Evolutionary conservation across 768 basidiomycete species (phyloP).

Genomic region (Suillus americanus): DNA sequence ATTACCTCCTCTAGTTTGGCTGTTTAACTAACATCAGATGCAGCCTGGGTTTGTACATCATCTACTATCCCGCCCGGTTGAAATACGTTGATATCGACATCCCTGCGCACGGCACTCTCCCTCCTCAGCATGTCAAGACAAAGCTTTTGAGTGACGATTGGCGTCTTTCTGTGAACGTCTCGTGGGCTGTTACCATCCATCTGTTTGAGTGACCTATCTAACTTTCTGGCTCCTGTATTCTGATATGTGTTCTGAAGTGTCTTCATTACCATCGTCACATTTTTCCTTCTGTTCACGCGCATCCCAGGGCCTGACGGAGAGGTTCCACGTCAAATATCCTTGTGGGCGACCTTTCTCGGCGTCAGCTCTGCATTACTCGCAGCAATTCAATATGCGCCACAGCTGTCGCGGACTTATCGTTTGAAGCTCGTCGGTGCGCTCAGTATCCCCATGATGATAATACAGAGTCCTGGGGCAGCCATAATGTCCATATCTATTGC

Average conservation of each 20-base stretch:
- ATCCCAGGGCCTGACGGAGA: slow-evolving; percentile 35
- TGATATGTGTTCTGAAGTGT: slow-evolving; percentile 34
- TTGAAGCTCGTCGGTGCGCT: slow-evolving; percentile 86
- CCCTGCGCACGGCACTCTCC: slow-evolving; percentile 42
- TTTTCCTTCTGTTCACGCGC: slow-evolving; percentile 55
- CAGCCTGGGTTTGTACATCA: slow-evolving; percentile 87
- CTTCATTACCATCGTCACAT: slow-evolving; percentile 58
- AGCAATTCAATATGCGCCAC: slow-evolving; percentile 85
- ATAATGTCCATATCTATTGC: slow-evolving; percentile 87
- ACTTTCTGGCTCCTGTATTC: slow-evolving; percentile 2
- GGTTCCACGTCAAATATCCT: slow-evolving; percentile 37
- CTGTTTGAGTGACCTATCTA: slow-evolving; percentile 51
- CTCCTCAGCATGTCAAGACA: slow-evolving; percentile 43
- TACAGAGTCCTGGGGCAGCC: slow-evolving; percentile 88
- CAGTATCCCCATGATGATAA: slow-evolving; percentile 93
- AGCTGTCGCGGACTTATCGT: slow-evolving; percentile 76
- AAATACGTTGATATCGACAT: slow-evolving; percentile 59
- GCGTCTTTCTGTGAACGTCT: slow-evolving; percentile 73
- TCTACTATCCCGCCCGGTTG: slow-evolving; percentile 85
- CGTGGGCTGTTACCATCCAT: slow-evolving; percentile 70
- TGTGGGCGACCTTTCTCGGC: slow-evolving; percentile 89
- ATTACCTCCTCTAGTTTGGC: slow-evolving; percentile 14
- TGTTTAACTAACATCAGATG: neutral
- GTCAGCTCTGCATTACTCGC: slow-evolving; percentile 77
- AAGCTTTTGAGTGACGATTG: slow-evolving; percentile 64